Conservation (phyloP, 768 basidiomycete genomes). For the Suillus plorans region DNA sequence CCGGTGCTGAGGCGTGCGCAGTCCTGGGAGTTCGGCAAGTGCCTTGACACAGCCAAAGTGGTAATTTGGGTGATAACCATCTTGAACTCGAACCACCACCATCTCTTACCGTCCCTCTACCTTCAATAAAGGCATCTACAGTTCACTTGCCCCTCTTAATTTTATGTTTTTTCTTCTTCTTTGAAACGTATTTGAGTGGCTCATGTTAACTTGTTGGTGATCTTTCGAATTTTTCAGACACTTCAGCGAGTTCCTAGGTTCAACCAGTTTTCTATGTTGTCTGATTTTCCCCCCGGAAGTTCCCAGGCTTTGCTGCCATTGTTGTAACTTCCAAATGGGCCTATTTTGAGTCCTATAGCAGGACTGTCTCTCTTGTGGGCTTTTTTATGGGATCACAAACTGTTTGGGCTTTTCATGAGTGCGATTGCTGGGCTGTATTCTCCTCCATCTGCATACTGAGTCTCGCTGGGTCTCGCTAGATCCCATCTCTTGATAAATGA, state of each 20-base stretch:
- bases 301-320: not conserved
- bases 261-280: not conserved
- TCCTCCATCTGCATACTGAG: not conserved
- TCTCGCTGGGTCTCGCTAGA: not conserved
- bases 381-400: not conserved
- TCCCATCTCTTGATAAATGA: not conserved
- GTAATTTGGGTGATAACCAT: slow-evolving; percentile 20
- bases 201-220: not conserved
- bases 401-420: not conserved
- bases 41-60: slow-evolving; percentile 19
- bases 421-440: too few species aligned
- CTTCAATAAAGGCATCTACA: not conserved
- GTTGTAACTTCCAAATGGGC: too few species aligned
- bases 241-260: not conserved
- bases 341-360: not conserved
- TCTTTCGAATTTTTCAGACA: not conserved
- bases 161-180: not conserved
- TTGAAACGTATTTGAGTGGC: not conserved
- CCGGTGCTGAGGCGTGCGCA: slow-evolving; percentile 2
- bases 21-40: slow-evolving; percentile 28
- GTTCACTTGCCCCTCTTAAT: not conserved
- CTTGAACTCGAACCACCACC: slow-evolving; percentile 34
- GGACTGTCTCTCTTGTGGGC: not conserved
- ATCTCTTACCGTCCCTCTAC: slow-evolving; percentile 11
- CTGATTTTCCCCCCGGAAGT: not conserved